phyloP scores from a whole-genome alignment of 1,139 yeast genomes.

The Pichia inconspicua region DNA sequence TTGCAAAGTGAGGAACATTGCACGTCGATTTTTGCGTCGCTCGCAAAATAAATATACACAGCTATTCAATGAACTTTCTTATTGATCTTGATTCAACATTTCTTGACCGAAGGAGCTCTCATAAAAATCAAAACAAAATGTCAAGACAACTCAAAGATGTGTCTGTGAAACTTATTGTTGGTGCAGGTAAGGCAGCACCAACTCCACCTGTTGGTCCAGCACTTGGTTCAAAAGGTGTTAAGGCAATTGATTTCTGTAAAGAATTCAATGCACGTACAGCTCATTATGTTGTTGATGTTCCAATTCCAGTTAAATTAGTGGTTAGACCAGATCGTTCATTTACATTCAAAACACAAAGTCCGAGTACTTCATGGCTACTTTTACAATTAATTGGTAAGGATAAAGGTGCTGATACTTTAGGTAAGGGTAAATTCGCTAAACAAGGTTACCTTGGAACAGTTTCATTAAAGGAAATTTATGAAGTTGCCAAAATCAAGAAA shows the following conservation, averaged over 20 bases:
- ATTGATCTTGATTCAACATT: not conserved
- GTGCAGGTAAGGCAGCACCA: slow-evolving; percentile 99
- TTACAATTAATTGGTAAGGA: slow-evolving; percentile 76
- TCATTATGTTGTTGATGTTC: slow-evolving; percentile 72
- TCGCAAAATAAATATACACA: no score
- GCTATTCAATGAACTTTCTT: no score
- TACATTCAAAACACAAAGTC: slow-evolving; percentile 78
- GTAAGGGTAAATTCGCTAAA: slow-evolving; percentile 30
- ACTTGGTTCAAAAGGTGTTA: slow-evolving; percentile 95
- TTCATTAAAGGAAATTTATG: slow-evolving; percentile 84
- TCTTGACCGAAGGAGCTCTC: not conserved
- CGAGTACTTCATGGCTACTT: slow-evolving; percentile 84
- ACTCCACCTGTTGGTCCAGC: slow-evolving; percentile 99
- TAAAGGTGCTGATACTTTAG: slow-evolving; percentile 54
- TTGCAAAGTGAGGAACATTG: no score
- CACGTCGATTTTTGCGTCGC: no score
- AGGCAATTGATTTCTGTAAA: slow-evolving; percentile 96
- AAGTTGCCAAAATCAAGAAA: slow-evolving; percentile 89
- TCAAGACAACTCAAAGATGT: slow-evolving; percentile 31
- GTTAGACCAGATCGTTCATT: slow-evolving; percentile 92
- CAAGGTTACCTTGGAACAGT: slow-evolving; percentile 55
- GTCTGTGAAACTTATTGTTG: slow-evolving; percentile 82
- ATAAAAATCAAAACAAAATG: slow-evolving; percentile 12
- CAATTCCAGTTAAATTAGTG: slow-evolving; percentile 77
- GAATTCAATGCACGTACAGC: slow-evolving; percentile 98